Evolutionary conservation across 345 rosid species (phyloP), one percentile per base, ranked within the genome.

Genomic region (Salix dunnii): DNA sequence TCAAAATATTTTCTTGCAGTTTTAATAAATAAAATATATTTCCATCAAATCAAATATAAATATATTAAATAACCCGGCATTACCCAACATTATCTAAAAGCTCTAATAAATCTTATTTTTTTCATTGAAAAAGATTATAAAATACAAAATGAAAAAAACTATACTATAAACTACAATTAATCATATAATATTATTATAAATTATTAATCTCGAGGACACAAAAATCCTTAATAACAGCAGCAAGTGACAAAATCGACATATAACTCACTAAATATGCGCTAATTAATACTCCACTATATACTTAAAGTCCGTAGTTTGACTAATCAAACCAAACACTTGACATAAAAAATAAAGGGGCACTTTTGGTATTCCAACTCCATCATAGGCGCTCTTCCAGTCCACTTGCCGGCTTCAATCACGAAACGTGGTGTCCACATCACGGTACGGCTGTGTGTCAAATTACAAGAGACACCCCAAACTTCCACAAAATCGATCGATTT

Each of bases 221-320:
- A 73, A 60, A 62, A 61, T 61, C 12, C 25, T 36, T 61, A 11
- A 1, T 3, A n/a, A 3, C 5, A 58, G 0, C 9, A 27, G 20
- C 43, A 12, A 36, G 62, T 21, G 77, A 30, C 77, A 43, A 74
- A 63, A 74, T 64, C n/a, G 42, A 31, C 70, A 23, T 63, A 30
- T 46, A 43, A 46, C 1, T 36, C 2, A 31, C 66, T 71, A 71
- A 17, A 20, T 27, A 62, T 62, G 18, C 48, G 23, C 67, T 25
- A 3, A 8, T n/a, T 55, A 40, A 63, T 17, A 43, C 70, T 74
- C 71, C 70, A 64, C 33, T 64, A 12, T 31, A 16, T n/a, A n/a
- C 35, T 58, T 65, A 31, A 63, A 65, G 71, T 74, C 63, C 71
- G 60, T 74, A 14, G 62, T 74, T 74, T 64, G 77, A 73, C 76